These are phyloP conservation scores for Onygenales sp. DNA, from an alignment of 2,329 filamentous ascomycete species.

Conservation along the genomic window DNA sequence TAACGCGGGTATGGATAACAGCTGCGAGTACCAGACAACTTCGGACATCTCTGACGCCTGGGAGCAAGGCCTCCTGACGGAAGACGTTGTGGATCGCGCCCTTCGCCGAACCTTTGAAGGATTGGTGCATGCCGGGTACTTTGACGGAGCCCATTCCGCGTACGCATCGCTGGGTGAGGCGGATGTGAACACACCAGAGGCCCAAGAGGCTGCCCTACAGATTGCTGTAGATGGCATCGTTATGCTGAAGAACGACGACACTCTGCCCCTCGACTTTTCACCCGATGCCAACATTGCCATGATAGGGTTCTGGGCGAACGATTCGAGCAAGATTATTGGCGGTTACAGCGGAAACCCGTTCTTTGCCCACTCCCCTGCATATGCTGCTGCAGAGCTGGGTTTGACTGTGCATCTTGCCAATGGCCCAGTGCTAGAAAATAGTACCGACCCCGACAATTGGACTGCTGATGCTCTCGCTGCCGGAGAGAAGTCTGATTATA, in stretches of 20 bases:
- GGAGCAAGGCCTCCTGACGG: slow-evolving; percentile 31
- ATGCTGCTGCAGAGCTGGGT: slow-evolving; percentile 34
- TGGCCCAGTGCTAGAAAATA: slow-evolving; percentile 26
- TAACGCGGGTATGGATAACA: slow-evolving; percentile 40
- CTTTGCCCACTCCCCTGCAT: slow-evolving; percentile 42
- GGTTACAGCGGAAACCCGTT: slow-evolving; percentile 45
- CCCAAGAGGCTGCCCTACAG: slow-evolving; percentile 42
- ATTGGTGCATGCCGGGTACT: slow-evolving; percentile 40
- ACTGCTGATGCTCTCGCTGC: slow-evolving; percentile 15
- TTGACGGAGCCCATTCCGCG: slow-evolving; percentile 26
- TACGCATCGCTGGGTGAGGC: slow-evolving; percentile 42
- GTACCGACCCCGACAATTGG: slow-evolving; percentile 11
- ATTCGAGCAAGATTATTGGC: slow-evolving; percentile 43
- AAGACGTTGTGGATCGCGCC: slow-evolving; percentile 32
- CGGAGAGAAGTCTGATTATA: slow-evolving; percentile 26
- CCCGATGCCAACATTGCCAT: slow-evolving; percentile 33
- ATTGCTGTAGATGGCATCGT: slow-evolving; percentile 35
- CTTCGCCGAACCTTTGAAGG: slow-evolving; percentile 36
- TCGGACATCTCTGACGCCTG: slow-evolving; percentile 31
- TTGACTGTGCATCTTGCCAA: neutral
- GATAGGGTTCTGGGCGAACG: slow-evolving; percentile 46
- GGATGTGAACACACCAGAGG: slow-evolving; percentile 44
- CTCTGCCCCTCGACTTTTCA: slow-evolving; percentile 26
- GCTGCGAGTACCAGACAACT: slow-evolving; percentile 39
- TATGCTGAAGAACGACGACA: slow-evolving; percentile 41